Conservation (phyloP, 2,329 filamentous ascomycete species). For the Trichoderma oligosporum region DNA sequence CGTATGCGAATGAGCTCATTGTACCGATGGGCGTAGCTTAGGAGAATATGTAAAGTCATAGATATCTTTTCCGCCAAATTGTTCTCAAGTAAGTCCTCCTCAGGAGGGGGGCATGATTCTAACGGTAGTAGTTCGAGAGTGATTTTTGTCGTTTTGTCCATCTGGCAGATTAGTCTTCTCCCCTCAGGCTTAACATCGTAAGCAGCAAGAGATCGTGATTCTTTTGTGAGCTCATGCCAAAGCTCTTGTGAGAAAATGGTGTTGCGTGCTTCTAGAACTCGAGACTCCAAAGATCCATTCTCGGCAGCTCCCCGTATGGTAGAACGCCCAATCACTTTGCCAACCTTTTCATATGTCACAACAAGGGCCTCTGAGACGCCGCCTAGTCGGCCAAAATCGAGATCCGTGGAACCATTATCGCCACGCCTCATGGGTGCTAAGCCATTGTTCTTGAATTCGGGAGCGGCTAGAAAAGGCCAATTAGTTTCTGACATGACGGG, state of each 20-base stretch:
- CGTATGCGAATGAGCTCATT: constrained; percentile 67
- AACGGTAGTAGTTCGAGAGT: constrained; percentile 65
- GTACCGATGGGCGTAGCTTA: constrained; percentile 74
- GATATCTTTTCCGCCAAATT: constrained; percentile 61
- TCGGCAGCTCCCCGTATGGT: constrained; percentile 50
- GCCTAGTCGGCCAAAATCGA: constrained; percentile 61
- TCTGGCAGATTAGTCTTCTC: constrained; percentile 52
- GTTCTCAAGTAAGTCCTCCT: constrained; percentile 40
- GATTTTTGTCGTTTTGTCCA: constrained; percentile 51
- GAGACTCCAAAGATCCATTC: constrained; percentile 55
- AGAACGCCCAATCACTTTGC: constrained; percentile 55
- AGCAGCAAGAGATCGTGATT: constrained; percentile 68
- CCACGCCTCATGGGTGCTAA: constrained; percentile 74
- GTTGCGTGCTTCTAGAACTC: constrained; percentile 71
- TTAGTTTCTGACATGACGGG: constrained; percentile 29
- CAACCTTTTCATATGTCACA: constrained; percentile 60
- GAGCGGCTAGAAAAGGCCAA: constrained; percentile 42
- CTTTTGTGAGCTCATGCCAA: constrained; percentile 82
- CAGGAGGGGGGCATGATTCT: constrained; percentile 36
- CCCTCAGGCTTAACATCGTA: constrained; percentile 65
- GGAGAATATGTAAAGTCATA: constrained; percentile 67
- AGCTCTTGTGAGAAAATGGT: constrained; percentile 81
- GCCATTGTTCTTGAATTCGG: constrained; percentile 64
- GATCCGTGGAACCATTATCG: constrained; percentile 67
- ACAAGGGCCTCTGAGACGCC: constrained; percentile 58